Conservation (phyloP, 2,329 filamentous ascomycete genomes). For the Diaporthe sp. region DNA sequence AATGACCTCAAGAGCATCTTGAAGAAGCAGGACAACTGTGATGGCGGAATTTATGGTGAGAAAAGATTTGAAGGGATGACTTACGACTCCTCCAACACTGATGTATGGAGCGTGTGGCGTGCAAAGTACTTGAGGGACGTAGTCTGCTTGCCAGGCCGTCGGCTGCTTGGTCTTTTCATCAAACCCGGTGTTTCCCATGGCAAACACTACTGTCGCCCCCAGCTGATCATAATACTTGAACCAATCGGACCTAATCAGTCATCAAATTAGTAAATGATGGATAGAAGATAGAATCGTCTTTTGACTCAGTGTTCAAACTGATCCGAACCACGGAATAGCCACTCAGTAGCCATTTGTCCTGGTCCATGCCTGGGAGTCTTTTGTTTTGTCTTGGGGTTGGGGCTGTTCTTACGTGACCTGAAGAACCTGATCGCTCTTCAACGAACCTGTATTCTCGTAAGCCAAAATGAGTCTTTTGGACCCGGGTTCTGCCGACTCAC, state of each 20-base stretch:
- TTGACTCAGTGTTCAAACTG: background rate
- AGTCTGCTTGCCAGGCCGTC: background rate
- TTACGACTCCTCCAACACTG: constrained; percentile 19
- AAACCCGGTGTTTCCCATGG: background rate
- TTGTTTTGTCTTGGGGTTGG: too few species aligned
- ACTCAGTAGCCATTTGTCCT: too few species aligned
- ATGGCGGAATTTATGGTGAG: background rate
- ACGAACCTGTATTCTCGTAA: background rate
- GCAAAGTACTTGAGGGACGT: background rate
- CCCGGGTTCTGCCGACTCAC: background rate
- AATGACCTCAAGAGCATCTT: background rate
- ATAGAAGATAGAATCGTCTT: background rate
- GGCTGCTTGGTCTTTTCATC: background rate
- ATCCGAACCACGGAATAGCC: background rate
- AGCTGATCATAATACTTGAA: background rate
- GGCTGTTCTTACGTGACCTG: background rate
- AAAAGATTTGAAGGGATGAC: background rate
- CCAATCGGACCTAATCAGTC: background rate
- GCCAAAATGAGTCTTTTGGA: background rate
- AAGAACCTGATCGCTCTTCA: background rate
- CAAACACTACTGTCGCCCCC: constrained; percentile 14
- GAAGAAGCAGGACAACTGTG: background rate
- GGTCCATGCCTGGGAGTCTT: too few species aligned
- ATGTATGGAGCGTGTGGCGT: background rate
- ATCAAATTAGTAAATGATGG: background rate